A percentile compares a stretch with the other conserved stretches of the same genome.
phyloP scores from a whole-genome alignment of 768 basidiomycete species.

The Podaxis rugospora region DNA sequence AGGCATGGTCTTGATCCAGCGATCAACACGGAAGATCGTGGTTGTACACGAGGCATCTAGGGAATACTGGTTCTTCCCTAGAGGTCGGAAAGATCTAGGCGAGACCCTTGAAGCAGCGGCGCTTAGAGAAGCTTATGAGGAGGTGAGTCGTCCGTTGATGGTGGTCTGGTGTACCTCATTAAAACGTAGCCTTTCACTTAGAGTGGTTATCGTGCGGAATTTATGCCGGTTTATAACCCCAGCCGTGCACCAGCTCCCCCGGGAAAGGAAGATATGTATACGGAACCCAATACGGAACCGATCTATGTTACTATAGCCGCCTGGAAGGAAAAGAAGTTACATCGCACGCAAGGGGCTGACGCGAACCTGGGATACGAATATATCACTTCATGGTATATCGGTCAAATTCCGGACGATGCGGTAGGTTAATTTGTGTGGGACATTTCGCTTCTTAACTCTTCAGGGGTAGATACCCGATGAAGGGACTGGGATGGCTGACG shows the following conservation, averaged over 20 bases:
- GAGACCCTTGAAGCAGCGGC: slow-evolving; percentile 58
- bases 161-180: neutral
- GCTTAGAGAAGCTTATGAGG: slow-evolving; percentile 63
- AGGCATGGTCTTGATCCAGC: slow-evolving; percentile 62
- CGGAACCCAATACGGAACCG: slow-evolving; percentile 34
- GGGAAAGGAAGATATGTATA: slow-evolving; percentile 3
- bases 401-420: slow-evolving; percentile 46
- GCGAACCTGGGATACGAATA: slow-evolving; percentile 42
- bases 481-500: slow-evolving; percentile 57
- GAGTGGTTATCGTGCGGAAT: slow-evolving; percentile 46
- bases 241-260: slow-evolving; percentile 39
- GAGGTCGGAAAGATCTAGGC: slow-evolving; percentile 62
- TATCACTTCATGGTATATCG: slow-evolving; percentile 52
- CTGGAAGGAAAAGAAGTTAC: slow-evolving; percentile 21
- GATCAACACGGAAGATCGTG: slow-evolving; percentile 49
- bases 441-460: neutral
- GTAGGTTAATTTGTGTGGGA: slow-evolving; percentile 27
- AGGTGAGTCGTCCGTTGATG: slow-evolving; percentile 34
- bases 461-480: slow-evolving; percentile 34
- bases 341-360: slow-evolving; percentile 3
- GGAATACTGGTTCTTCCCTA: slow-evolving; percentile 55
- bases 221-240: slow-evolving; percentile 41
- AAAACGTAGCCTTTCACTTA: slow-evolving; percentile 14
- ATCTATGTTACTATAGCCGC: slow-evolving; percentile 33
- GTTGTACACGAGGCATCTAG: slow-evolving; percentile 37